These are phyloP conservation scores for Magnolia officinalis DNA, from an alignment of 164 flowering plant species.

Conservation along the genomic window DNA sequence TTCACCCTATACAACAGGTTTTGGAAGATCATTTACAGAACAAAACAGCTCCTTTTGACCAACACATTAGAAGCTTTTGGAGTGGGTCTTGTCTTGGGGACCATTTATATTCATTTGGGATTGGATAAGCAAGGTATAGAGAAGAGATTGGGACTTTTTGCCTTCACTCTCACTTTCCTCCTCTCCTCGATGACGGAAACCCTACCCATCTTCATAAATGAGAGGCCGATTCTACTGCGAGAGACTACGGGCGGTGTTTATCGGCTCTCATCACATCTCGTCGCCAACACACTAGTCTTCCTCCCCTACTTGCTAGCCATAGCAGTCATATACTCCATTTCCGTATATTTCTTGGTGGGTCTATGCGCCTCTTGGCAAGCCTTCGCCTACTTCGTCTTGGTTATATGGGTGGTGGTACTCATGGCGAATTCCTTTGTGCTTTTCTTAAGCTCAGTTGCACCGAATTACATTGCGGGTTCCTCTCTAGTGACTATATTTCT, in stretches of 20 bases:
- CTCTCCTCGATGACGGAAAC: conserved; percentile 94
- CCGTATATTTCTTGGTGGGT: conserved; percentile 85
- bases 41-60: conserved; percentile 74
- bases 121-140: conserved; percentile 63
- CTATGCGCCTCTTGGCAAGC: conserved; percentile 76
- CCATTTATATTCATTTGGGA: conserved; percentile 79
- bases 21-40: conserved; percentile 85
- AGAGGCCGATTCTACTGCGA: conserved; percentile 69
- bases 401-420: conserved; percentile 73
- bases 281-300: conserved; percentile 90
- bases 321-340: conserved; percentile 62
- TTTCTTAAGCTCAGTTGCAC: conserved; percentile 82
- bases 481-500: conserved; percentile 66
- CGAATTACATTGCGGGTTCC: conserved; percentile 85
- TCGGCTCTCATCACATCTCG: conserved; percentile 70
- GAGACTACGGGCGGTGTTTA: conserved; percentile 89
- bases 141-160: conserved; percentile 87
- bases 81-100: conserved; percentile 84
- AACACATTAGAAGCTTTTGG: conserved; percentile 75
- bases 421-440: conserved; percentile 94
- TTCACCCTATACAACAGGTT: conserved; percentile 51
- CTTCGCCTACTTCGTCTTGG: conserved; percentile 69
- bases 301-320: conserved; percentile 72
- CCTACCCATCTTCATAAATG: conserved; percentile 84
- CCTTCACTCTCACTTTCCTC: conserved; percentile 92